Evolutionary conservation across 1,139 yeast genomes (phyloP).

Genomic region (Lodderomyces orthopsilosis): DNA sequence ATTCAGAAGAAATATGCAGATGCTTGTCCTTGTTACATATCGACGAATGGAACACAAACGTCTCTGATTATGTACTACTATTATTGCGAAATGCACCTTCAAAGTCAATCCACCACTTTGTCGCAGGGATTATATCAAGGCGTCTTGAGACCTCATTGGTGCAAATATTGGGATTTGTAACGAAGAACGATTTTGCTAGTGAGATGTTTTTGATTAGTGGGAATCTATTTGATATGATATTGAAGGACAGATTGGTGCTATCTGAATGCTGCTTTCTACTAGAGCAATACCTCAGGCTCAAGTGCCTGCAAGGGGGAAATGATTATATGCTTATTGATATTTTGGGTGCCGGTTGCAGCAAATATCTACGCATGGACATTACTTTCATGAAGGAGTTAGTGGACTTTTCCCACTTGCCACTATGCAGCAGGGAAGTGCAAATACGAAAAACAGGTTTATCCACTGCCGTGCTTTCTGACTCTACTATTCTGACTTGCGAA

Average conservation of each 20-base stretch:
- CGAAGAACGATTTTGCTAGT: slow-evolving; percentile 11
- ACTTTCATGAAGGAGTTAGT: neutral
- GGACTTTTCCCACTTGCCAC: neutral
- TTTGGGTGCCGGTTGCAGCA: slow-evolving; percentile 10
- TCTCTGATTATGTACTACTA: slow-evolving; percentile 30
- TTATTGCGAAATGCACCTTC: slow-evolving; percentile 38
- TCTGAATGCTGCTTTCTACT: slow-evolving; percentile 9
- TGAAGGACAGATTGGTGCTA: neutral
- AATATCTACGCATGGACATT: slow-evolving; percentile 1
- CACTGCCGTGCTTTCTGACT: neutral
- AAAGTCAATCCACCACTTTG: slow-evolving; percentile 23
- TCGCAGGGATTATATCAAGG: slow-evolving; percentile 6
- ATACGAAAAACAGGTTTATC: neutral
- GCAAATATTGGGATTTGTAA: slow-evolving; percentile 10
- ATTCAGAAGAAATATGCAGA: slow-evolving; percentile 26
- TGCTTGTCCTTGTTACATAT: slow-evolving; percentile 21
- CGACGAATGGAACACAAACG: slow-evolving; percentile 28
- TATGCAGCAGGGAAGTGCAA: neutral
- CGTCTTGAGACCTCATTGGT: slow-evolving; percentile 6
- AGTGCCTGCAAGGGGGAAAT: slow-evolving; percentile 5
- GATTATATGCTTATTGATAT: slow-evolving; percentile 14
- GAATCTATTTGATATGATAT: slow-evolving; percentile 5
- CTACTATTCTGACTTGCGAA: neutral
- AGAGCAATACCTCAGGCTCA: slow-evolving; percentile 12
- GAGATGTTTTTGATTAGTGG: slow-evolving; percentile 8